phyloP scores from a whole-genome alignment of 805 yeast genomes.

The Cyberlindnera mississippiensis region DNA sequence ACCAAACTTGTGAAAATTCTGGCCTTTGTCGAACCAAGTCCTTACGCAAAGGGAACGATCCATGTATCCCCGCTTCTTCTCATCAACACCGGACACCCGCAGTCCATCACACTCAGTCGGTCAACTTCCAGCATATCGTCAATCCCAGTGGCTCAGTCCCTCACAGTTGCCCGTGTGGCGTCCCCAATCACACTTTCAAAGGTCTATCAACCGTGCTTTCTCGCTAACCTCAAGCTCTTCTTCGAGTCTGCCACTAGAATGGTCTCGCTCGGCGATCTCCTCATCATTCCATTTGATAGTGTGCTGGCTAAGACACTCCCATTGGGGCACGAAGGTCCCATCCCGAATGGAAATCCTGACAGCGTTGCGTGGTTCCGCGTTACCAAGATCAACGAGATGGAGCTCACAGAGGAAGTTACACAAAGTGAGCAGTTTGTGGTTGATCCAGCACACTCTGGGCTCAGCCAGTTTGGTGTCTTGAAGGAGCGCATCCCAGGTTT shows the following conservation, averaged over 20 bases:
- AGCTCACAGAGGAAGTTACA: conserved; percentile 13
- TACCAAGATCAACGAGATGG: conserved; percentile 40
- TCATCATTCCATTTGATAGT: conserved; percentile 78
- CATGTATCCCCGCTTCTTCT: conserved; percentile 62
- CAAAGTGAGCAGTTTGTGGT: conserved; percentile 44
- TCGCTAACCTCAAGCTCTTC: conserved; percentile 51
- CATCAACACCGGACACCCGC: conserved; percentile 42
- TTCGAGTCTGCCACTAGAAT: conserved; percentile 59
- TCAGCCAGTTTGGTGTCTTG: conserved; percentile 61
- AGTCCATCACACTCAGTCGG: conserved; percentile 15
- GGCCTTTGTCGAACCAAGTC: conserved; percentile 63
- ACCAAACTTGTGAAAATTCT: conserved; percentile 34
- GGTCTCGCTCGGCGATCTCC: conserved; percentile 58
- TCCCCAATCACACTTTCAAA: conserved; percentile 68
- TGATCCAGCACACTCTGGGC: conserved; percentile 63
- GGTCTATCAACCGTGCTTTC: conserved; percentile 58
- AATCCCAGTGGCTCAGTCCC: conserved; percentile 53
- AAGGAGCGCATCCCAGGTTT: conserved; percentile 33
- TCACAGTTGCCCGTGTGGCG: conserved; percentile 62
- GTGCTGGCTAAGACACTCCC: conserved; percentile 48
- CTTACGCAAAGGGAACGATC: conserved; percentile 35
- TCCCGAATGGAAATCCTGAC: conserved; percentile 62
- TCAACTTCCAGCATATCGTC: conserved; percentile 19
- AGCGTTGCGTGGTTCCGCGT: conserved; percentile 84
- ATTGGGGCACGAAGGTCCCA: conserved; percentile 14